Conservation (phyloP, 1,284 basidiomycete genomes). For the Naganishia liquefaciens region DNA sequence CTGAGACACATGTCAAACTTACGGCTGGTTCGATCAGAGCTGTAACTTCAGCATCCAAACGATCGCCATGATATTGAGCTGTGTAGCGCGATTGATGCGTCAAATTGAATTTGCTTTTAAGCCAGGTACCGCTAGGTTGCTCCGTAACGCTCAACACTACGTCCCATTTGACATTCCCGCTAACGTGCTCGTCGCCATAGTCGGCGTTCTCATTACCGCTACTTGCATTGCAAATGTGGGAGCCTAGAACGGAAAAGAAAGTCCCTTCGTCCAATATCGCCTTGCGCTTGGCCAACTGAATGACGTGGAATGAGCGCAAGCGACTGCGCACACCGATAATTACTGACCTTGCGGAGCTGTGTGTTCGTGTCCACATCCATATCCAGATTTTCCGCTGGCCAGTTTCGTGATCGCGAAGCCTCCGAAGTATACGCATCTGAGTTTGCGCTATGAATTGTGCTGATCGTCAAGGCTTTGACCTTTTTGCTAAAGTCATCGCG, state of each 20-base stretch:
- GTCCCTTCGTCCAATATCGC: slow-evolving; percentile 34
- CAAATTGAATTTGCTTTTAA: slow-evolving; percentile 31
- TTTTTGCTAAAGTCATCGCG: slow-evolving; percentile 7
- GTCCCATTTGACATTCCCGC: slow-evolving; percentile 19
- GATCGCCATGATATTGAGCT: slow-evolving; percentile 27
- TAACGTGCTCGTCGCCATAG: background rate
- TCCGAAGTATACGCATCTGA: background rate
- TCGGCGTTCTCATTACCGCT: slow-evolving; percentile 11
- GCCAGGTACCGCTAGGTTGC: slow-evolving; percentile 28
- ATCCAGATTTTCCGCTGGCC: slow-evolving; percentile 5
- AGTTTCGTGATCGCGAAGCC: background rate
- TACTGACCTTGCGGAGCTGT: no score
- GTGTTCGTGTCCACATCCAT: slow-evolving; percentile 8
- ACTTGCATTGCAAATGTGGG: slow-evolving; percentile 28
- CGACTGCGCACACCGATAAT: background rate
- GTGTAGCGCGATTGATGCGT: slow-evolving; percentile 9
- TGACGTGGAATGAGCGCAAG: background rate
- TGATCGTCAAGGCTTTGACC: slow-evolving; percentile 9
- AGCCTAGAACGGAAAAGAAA: slow-evolving; percentile 30
- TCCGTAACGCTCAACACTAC: slow-evolving; percentile 24
- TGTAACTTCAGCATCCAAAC: slow-evolving; percentile 15
- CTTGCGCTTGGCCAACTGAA: slow-evolving; percentile 23
- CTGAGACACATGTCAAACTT: background rate
- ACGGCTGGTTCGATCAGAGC: slow-evolving; percentile 11
- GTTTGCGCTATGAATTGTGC: background rate